A percentile compares a stretch with the other conserved stretches of the same genome.
Evolutionary conservation across 345 rosid genomes (phyloP).

Genomic region (Gossypioides kirkii): DNA sequence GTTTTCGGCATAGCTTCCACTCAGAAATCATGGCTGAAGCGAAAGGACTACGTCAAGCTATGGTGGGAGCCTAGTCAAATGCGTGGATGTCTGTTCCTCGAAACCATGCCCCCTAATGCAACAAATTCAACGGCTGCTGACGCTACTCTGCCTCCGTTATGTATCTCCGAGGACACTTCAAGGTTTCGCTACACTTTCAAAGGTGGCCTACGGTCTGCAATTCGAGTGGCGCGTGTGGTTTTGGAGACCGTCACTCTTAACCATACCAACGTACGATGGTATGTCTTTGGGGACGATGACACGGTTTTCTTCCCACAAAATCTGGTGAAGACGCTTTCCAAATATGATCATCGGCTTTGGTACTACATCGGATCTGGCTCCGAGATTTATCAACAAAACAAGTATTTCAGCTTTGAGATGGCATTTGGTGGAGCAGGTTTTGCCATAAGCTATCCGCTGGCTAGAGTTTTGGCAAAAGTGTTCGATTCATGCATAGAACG

Average conservation of each 20-base stretch:
- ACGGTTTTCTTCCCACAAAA: constrained; percentile 64
- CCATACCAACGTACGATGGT: constrained; percentile 67
- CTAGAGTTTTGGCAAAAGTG: constrained; percentile 55
- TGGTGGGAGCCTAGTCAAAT: constrained; percentile 67
- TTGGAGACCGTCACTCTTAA: constrained; percentile 50
- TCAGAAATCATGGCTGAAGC: constrained; percentile 43
- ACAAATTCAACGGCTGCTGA: constrained; percentile 15
- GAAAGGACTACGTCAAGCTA: constrained; percentile 55
- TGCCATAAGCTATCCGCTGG: constrained; percentile 72
- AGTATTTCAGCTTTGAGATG: constrained; percentile 50
- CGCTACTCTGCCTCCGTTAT: constrained; percentile 50
- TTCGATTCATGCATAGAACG: constrained; percentile 78
- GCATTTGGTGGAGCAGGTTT: constrained; percentile 85
- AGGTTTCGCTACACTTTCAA: constrained; percentile 55
- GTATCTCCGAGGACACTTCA: constrained; percentile 69
- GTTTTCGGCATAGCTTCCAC: constrained; percentile 71
- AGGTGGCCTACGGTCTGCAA: constrained; percentile 61
- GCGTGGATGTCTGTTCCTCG: constrained; percentile 79
- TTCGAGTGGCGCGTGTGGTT: constrained; percentile 67
- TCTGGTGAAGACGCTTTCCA: constrained; percentile 63
- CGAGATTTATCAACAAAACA: constrained; percentile 60
- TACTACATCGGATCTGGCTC: constrained; percentile 72
- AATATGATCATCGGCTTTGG: constrained; percentile 74
- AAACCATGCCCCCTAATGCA: constrained; percentile 24
- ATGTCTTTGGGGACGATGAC: constrained; percentile 82